Percentiles rank a stretch among this genome's conserved stretches.
Evolutionary conservation across 2,329 filamentous ascomycete genomes (phyloP).

Genomic region (Pseudocercospora cruenta): DNA sequence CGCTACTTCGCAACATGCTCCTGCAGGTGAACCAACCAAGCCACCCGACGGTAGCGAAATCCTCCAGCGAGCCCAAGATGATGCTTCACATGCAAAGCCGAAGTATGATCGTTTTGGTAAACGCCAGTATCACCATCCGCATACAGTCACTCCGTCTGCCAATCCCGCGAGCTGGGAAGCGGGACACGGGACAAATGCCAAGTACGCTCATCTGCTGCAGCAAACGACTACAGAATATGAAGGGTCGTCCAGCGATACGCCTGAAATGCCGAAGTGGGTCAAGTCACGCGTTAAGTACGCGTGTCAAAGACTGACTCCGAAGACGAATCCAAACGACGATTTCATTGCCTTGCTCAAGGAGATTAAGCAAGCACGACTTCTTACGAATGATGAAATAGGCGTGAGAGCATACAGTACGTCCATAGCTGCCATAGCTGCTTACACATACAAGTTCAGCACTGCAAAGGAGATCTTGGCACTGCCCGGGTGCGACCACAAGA

Average conservation of each 20-base stretch:
- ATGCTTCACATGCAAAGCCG: conserved; percentile 27
- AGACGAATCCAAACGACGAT: conserved; percentile 68
- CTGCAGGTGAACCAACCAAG: conserved; percentile 14
- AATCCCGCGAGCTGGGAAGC: conserved; percentile 34
- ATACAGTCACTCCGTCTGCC: conserved; percentile 21
- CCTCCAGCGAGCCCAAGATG: conserved; percentile 58
- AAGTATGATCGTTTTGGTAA: conserved; percentile 30
- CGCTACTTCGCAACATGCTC: conserved; percentile 14
- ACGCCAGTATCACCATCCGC: conserved; percentile 29
- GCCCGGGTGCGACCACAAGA: conserved; percentile 80
- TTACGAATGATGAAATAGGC: conserved; percentile 76
- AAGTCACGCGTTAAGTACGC: conserved; percentile 68
- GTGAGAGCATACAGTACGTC: conserved; percentile 84
- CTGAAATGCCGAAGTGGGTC: conserved; percentile 71
- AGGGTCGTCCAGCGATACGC: conserved; percentile 56
- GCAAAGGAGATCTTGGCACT: conserved; percentile 54
- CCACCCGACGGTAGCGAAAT: conserved; percentile 35
- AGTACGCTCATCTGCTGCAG: conserved; percentile 58
- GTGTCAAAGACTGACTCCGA: conserved; percentile 76
- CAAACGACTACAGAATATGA: conserved; percentile 75
- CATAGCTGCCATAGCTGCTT: conserved; percentile 81
- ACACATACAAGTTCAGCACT: conserved; percentile 63
- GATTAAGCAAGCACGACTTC: conserved; percentile 70
- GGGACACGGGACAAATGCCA: conserved; percentile 36
- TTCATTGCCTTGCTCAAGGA: conserved; percentile 77